Base-by-base conservation (phyloP, 2,329 filamentous ascomycete species). In the Bipolaris bicolor region DNA sequence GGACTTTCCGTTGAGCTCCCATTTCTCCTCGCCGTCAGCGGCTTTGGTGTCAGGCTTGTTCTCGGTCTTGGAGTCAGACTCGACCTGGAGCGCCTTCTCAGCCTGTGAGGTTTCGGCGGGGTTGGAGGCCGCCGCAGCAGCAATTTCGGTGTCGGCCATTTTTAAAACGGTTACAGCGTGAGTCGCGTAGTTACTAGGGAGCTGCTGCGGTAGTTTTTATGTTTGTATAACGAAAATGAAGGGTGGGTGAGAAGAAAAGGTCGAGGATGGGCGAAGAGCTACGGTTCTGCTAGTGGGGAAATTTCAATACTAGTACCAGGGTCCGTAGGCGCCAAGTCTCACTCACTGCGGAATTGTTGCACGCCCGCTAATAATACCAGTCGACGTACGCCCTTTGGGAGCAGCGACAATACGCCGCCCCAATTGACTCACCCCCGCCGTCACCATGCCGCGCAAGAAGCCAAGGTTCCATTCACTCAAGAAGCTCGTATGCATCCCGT, bases 391-490 rank as follows among this genome's bases (percentile, higher is more conserved):
- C 29, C 29, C 29, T 31, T 13, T 31, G 31, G 29, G 4, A 39
- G 48, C 53, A 26, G 57, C 49, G 46, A 62, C 57, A 56, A 51
- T 55, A 49, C 43, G 54, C 18, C 34, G 16, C 22, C 34, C 10
- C 54, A 62, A 46, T 47, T 49, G 50, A 49, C 41, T 49, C 46
- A 41, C 64, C 52, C 39, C 24, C 24, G 36, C 54, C 60, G 43
- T 64, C 73, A 62, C 64, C 68, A 77, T 77, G 75, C 63, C 63
- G 26, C 69, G 86, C 69, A 82, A 80, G 71, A 74, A 74, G 68
- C 65, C 70, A 50, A 85, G 86, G 74, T 90, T 87, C 68, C 88
- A 90, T 78, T 85, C 83, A 72, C 82, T 92, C 57, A 87, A 83
- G 75, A 82, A 84, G 72, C 82, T 86, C 63, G 88, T 90, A 81